Evolutionary conservation across 2,329 filamentous ascomycete genomes (phyloP).

Genomic region (Stachybotrys elegans): DNA sequence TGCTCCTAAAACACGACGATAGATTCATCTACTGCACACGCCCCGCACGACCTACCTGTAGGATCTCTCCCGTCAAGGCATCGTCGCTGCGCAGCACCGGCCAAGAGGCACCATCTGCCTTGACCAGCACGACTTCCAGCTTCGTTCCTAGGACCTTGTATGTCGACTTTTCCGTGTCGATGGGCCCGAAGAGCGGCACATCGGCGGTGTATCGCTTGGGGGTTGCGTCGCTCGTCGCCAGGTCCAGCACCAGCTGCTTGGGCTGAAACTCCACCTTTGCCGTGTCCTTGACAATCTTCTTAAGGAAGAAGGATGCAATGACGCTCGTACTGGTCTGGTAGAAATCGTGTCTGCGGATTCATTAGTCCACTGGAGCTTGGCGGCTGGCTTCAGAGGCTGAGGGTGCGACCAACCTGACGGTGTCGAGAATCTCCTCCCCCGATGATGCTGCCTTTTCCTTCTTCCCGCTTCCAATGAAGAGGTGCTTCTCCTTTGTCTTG

Average conservation of each 20-base stretch:
- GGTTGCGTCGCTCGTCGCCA: slow-evolving; percentile 74
- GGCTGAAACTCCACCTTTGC: slow-evolving; percentile 67
- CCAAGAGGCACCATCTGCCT: slow-evolving; percentile 75
- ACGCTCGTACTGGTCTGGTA: slow-evolving; percentile 86
- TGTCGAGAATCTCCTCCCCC: slow-evolving; percentile 72
- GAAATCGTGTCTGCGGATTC: slow-evolving; percentile 73
- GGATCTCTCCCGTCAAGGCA: slow-evolving; percentile 63
- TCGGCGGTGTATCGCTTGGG: slow-evolving; percentile 72
- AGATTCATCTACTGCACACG: slow-evolving; percentile 30
- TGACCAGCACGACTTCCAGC: slow-evolving; percentile 70
- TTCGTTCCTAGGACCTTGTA: slow-evolving; percentile 87
- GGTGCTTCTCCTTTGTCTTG: slow-evolving; percentile 71
- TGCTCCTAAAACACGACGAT: too few relatives aligned
- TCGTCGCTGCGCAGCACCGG: slow-evolving; percentile 80
- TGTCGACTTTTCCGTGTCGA: slow-evolving; percentile 69
- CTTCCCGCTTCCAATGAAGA: slow-evolving; percentile 76
- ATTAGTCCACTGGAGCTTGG: too few relatives aligned
- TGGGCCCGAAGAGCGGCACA: slow-evolving; percentile 70
- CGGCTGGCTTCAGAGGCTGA: too few relatives aligned
- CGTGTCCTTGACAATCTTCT: slow-evolving; percentile 85
- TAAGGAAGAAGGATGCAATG: slow-evolving; percentile 89
- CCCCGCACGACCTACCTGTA: slow-evolving; percentile 82
- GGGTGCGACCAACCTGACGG: slow-evolving; percentile 57
- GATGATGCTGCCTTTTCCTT: slow-evolving; percentile 46
- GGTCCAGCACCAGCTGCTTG: slow-evolving; percentile 65